Evolutionary conservation across 495 filamentous ascomycete species (phyloP).

Genomic region (Immersiella caudata): DNA sequence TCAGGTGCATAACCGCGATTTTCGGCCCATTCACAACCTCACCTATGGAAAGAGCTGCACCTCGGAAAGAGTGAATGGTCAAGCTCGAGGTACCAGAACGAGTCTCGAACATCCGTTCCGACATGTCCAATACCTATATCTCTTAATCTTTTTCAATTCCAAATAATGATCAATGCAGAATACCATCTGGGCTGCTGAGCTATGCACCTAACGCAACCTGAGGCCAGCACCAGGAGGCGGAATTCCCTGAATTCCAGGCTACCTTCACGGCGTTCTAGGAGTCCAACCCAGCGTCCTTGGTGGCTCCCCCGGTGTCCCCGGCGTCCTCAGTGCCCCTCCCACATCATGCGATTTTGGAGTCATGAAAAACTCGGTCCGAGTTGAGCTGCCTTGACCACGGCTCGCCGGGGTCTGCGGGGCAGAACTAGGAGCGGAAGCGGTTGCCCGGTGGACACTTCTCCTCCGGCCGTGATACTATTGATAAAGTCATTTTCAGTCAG

Average conservation of each 20-base stretch:
- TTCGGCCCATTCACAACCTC: not conserved
- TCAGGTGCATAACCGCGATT: not conserved
- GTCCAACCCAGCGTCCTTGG: not conserved
- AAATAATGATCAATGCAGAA: not conserved
- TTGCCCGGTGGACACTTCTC: not conserved
- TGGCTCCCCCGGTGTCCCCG: not conserved
- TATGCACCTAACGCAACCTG: not conserved
- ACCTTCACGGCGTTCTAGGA: not conserved
- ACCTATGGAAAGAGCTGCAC: not conserved
- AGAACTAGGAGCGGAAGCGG: not conserved
- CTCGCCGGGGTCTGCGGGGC: not conserved
- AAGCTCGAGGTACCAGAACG: too few relatives aligned
- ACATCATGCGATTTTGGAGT: not conserved
- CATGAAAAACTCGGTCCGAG: not conserved
- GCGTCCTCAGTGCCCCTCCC: not conserved
- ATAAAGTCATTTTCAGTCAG: not conserved
- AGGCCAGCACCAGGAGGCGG: not conserved
- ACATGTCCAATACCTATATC: not conserved
- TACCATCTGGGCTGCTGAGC: not conserved
- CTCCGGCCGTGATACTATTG: constrained; percentile 29
- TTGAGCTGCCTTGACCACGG: not conserved
- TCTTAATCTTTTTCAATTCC: not conserved
- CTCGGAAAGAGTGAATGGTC: too few relatives aligned
- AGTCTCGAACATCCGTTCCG: too few relatives aligned
- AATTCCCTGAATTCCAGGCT: not conserved